Evolutionary conservation across 2,329 filamentous ascomycete species (phyloP).

Genomic region (Trichoderma atrobrunneum): DNA sequence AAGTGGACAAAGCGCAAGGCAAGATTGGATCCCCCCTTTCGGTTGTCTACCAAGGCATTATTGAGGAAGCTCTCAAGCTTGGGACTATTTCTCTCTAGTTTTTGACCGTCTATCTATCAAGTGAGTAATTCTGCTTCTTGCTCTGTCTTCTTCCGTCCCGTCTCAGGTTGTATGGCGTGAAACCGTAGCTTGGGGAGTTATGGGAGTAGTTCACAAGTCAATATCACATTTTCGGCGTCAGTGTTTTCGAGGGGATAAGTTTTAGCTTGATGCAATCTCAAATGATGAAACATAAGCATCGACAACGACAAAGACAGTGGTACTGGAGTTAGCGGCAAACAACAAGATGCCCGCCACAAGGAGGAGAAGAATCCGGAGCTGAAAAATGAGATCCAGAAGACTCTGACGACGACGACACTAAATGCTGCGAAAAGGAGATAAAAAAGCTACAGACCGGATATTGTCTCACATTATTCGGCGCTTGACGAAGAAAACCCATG

Average conservation of each 20-base stretch:
- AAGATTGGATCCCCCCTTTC: not conserved
- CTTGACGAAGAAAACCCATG: not conserved
- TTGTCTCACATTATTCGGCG: too few relatives aligned
- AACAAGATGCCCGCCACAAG: not conserved
- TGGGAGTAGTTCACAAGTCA: not conserved
- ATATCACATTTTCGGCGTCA: not conserved
- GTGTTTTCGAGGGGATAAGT: not conserved
- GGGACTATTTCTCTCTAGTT: not conserved
- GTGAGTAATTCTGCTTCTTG: not conserved
- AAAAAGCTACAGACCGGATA: too few relatives aligned
- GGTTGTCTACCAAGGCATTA: not conserved
- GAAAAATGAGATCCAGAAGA: too few relatives aligned
- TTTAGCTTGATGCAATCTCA: not conserved
- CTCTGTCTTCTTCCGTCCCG: not conserved
- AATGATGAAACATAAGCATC: fast-evolving
- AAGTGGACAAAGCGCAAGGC: not conserved
- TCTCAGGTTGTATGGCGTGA: not conserved
- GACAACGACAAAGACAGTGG: not conserved
- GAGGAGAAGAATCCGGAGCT: not conserved
- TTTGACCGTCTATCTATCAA: not conserved
- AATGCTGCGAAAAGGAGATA: too few relatives aligned
- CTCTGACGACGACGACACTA: too few relatives aligned
- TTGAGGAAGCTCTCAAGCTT: not conserved
- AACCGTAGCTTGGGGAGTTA: not conserved
- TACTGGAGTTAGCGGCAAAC: not conserved